Evolutionary conservation across 2,329 filamentous ascomycete species (phyloP).

Genomic region (Stylonectria norvegica): DNA sequence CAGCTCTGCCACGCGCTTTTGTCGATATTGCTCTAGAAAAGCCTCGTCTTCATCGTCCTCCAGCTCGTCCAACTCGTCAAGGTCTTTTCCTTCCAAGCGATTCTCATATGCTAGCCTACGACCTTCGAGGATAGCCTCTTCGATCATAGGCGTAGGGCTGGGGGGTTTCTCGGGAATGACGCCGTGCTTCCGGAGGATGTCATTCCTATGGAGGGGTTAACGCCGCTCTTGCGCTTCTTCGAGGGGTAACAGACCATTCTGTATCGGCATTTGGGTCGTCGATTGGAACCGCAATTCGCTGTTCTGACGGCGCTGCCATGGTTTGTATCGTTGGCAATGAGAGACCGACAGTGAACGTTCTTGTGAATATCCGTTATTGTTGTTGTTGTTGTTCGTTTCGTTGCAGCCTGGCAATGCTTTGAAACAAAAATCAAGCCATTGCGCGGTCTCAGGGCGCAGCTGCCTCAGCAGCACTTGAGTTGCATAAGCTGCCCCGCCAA

Average conservation of each 20-base stretch:
- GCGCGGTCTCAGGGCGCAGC: constrained; percentile 3
- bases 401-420: constrained; percentile 15
- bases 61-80: constrained; percentile 88
- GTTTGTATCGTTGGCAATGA: constrained; percentile 7
- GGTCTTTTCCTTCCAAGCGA: constrained; percentile 85
- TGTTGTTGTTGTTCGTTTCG: constrained; percentile 7
- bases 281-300: constrained; percentile 75
- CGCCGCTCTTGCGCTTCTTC: constrained; percentile 9
- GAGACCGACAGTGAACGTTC: not conserved
- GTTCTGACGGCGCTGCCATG: constrained; percentile 62
- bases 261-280: constrained; percentile 96
- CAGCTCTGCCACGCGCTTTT: constrained; percentile 84
- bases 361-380: not conserved
- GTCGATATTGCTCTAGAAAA: constrained; percentile 82
- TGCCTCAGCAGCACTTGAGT: constrained; percentile 18
- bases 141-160: constrained; percentile 91
- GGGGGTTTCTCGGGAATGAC: constrained; percentile 97
- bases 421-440: not conserved
- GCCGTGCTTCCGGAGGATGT: constrained; percentile 94
- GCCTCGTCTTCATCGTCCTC: constrained; percentile 95
- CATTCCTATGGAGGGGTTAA: constrained; percentile 66
- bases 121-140: constrained; percentile 87
- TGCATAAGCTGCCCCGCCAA: constrained; percentile 17
- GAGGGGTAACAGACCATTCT: constrained; percentile 64
- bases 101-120: constrained; percentile 85